Conservation (phyloP, 2,329 filamentous ascomycete species). For the Samsoniella hepiali region DNA sequence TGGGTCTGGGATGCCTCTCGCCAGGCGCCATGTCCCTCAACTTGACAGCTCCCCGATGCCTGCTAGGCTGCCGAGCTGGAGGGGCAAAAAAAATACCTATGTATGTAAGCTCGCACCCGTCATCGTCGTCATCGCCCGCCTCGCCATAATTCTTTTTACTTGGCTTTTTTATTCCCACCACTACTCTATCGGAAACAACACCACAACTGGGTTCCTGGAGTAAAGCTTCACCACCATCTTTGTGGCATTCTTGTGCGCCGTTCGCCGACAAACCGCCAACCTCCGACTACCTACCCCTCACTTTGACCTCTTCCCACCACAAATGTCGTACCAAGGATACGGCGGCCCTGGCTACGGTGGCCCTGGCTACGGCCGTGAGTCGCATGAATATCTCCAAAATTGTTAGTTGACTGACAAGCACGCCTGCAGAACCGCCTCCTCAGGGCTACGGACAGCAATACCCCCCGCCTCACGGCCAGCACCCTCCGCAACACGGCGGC, state of each 20-base stretch:
- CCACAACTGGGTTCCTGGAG: not conserved
- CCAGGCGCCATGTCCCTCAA: too few species aligned
- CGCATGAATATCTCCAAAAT: not conserved
- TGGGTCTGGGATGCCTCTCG: too few species aligned
- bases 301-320: not conserved
- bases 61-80: not conserved
- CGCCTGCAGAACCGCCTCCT: constrained; percentile 30
- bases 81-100: not conserved
- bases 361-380: constrained; percentile 36
- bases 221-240: not conserved
- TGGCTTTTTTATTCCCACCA: not conserved
- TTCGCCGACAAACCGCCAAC: not conserved
- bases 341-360: constrained; percentile 28
- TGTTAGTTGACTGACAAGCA: not conserved
- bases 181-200: not conserved
- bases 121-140: constrained; percentile 17
- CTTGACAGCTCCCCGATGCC: not conserved
- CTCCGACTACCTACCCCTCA: constrained; percentile 11
- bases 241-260: not conserved
- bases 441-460: constrained; percentile 41
- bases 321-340: constrained; percentile 38
- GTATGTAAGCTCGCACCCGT: constrained; percentile 8
- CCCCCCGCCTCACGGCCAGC: constrained; percentile 32
- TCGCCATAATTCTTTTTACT: not conserved
- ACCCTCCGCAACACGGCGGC: constrained; percentile 35